phyloP scores from a whole-genome alignment of 805 yeast genomes.

The Kodamaea nitidulidarum region DNA sequence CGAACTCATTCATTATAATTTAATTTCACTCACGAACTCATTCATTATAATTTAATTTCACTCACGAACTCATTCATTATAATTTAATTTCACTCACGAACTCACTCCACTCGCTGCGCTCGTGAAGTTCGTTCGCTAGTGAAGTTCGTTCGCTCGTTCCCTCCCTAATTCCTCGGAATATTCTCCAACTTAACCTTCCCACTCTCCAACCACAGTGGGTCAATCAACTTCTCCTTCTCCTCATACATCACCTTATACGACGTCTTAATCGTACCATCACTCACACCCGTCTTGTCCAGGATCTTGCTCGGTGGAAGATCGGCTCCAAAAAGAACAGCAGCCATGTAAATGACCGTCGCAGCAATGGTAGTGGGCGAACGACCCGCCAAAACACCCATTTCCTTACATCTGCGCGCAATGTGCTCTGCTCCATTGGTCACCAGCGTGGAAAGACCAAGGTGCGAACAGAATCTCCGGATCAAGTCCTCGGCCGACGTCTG shows the following conservation, averaged over 20 bases:
- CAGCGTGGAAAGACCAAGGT: constrained; percentile 78
- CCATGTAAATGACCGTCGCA: constrained; percentile 94
- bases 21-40: too few relatives aligned
- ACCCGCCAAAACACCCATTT: constrained; percentile 91
- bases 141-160: too few relatives aligned
- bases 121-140: too few relatives aligned
- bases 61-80: too few relatives aligned
- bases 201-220: constrained; percentile 68
- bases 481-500: constrained; percentile 92
- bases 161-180: constrained; percentile 24
- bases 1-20: too few relatives aligned
- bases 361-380: constrained; percentile 96
- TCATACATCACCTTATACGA: constrained; percentile 80
- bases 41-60: too few relatives aligned
- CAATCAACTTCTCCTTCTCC: constrained; percentile 62
- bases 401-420: constrained; percentile 85
- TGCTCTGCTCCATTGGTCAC: constrained; percentile 90
- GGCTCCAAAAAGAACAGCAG: constrained; percentile 80
- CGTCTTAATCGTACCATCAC: constrained; percentile 95
- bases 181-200: constrained; percentile 57
- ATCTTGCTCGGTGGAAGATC: constrained; percentile 74
- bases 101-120: too few relatives aligned
- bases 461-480: constrained; percentile 94
- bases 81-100: too few relatives aligned
- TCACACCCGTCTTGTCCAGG: constrained; percentile 90